Evolutionary conservation across 2,329 filamentous ascomycete genomes (phyloP).

Genomic region (Esteya vermicola): DNA sequence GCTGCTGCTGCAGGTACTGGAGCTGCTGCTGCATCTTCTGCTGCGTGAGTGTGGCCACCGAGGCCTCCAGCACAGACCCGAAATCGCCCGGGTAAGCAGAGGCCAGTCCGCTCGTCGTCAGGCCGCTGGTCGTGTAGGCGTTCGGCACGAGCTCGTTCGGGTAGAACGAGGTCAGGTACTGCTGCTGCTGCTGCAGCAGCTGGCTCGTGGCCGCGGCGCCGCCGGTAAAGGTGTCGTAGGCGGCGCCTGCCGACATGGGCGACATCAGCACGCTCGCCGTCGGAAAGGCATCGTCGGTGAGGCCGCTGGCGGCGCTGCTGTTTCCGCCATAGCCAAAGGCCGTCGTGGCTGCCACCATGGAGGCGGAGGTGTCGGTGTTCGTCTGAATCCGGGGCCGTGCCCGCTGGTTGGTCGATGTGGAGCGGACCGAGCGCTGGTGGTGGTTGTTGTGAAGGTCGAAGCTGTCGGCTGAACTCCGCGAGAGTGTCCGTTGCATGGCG

Average conservation of each 20-base stretch:
- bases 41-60: no score
- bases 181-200: constrained; percentile 33
- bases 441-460: constrained; percentile 30
- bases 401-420: constrained; percentile 27
- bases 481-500: constrained; percentile 30
- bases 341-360: no score
- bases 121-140: constrained; percentile 31
- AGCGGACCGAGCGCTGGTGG: no score
- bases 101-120: no score
- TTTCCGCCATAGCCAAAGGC: no score
- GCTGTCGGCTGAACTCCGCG: constrained; percentile 29
- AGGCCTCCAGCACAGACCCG: constrained; percentile 20
- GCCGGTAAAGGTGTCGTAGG: constrained; percentile 22
- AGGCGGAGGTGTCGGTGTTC: no score
- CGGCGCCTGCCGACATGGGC: constrained; percentile 1
- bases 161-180: constrained; percentile 36
- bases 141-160: constrained; percentile 30
- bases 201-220: constrained; percentile 17
- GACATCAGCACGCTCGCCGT: neutral
- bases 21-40: no score
- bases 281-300: constrained; percentile 30
- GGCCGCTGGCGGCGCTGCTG: constrained; percentile 30
- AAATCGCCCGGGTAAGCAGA: constrained; percentile 30
- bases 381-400: constrained; percentile 28
- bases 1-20: no score